These are phyloP conservation scores for Toxoplasma gondii DNA, from an alignment of 169 alveolate genomes.

Conservation along the genomic window DNA sequence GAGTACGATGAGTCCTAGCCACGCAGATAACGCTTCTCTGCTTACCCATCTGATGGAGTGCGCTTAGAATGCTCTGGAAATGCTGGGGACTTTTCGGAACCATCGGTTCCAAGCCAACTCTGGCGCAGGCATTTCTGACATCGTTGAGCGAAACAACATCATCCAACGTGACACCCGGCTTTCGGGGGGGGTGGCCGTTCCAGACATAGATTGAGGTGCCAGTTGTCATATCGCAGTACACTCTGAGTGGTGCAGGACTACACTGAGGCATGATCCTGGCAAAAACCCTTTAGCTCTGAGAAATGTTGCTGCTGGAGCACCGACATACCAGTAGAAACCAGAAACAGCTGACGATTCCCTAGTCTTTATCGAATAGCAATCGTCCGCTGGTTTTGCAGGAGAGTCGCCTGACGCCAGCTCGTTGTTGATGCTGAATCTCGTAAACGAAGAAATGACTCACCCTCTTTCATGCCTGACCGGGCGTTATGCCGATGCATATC, in stretches of 20 bases:
- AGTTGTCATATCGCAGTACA: slow-evolving; percentile 87
- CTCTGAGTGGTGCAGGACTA: slow-evolving; percentile 86
- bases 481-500: slow-evolving; percentile 69
- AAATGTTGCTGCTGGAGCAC: background rate
- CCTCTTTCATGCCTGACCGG: slow-evolving; percentile 15
- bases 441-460: background rate
- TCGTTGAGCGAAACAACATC: slow-evolving; percentile 71
- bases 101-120: slow-evolving; percentile 88
- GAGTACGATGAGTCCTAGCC: background rate
- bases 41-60: slow-evolving; percentile 84
- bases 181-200: slow-evolving; percentile 74
- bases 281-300: background rate
- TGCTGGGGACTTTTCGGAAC: slow-evolving; percentile 82
- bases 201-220: slow-evolving; percentile 79
- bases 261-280: slow-evolving; percentile 85
- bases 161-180: slow-evolving; percentile 72
- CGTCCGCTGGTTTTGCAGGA: slow-evolving; percentile 86
- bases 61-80: slow-evolving; percentile 78
- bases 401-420: slow-evolving; percentile 81
- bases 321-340: slow-evolving; percentile 88
- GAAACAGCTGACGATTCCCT: slow-evolving; percentile 78
- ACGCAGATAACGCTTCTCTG: background rate
- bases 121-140: slow-evolving; percentile 85
- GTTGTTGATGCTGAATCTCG: background rate
- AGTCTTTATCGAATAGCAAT: slow-evolving; percentile 83